Evolutionary conservation across 495 filamentous ascomycete genomes (phyloP), one percentile per base, ranked within the genome.

Genomic region (Xylaria flabelliformis): DNA sequence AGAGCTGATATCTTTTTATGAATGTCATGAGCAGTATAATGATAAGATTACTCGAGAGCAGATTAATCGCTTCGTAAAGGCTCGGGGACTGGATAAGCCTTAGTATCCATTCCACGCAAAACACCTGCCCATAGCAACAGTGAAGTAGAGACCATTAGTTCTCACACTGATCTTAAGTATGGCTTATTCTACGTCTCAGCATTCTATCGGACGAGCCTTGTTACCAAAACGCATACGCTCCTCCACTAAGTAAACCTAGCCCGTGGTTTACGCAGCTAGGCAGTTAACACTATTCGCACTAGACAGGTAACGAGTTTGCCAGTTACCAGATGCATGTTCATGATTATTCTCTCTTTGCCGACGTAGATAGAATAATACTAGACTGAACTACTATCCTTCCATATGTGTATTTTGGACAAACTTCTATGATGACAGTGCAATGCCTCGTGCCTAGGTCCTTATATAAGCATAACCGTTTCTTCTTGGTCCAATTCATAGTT

Each of bases 1-100:
- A 82, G 97, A 98, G 83, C 87, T 98, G 64, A 94, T 99, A 53
- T 97, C 94, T 4, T 88, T 99, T 72, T 99, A 98, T 81, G 94
- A 97, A 80, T 88, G 93, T 42, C 94, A 94, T 85, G 96, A 99
- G 78, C 86, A 90, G 75, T 97, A 95, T 76, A 93, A 90, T 73
- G 95, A 98, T 76, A 95, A 96, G 81, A 77, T 80, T 12, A 84
- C 84, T 32, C 78, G 81, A 48, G 87, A 89, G 74, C 86, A 92
- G 71, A 90, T 99, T 74, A 90, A 88, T 29, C 86, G 93, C 53
- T 94, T 95, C 83, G 89, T 97, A 64, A 97, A 96, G 82, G 90
- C 89, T 36, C 87, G 92, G 77, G 91, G 90, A n/a, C 80, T 97
- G 67, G 93, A 95, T 72, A 72, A 72, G 63, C 50, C 62, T 67